Evolutionary conservation across 1,284 basidiomycete species (phyloP).

Genomic region (Erythrobasidium hasegawianum): DNA sequence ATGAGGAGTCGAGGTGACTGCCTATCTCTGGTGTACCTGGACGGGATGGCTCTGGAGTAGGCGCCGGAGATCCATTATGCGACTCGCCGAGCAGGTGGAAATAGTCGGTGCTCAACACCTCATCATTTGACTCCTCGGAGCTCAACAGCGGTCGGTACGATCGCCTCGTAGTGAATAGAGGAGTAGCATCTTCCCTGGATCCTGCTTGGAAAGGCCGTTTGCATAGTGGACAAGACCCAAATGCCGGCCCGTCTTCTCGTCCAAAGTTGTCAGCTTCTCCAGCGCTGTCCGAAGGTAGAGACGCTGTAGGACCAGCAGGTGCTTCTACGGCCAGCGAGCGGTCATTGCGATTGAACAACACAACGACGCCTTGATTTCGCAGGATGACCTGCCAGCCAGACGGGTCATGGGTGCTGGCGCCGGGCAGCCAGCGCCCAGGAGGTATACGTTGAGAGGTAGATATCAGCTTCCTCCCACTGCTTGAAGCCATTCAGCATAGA

Average conservation of each 20-base stretch:
- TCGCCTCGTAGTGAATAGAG: neutral
- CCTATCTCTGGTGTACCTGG: slow-evolving; percentile 31
- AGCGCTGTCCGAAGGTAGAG: neutral
- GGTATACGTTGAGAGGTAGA: neutral
- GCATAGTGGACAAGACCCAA: slow-evolving; percentile 19
- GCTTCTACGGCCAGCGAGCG: slow-evolving; percentile 18
- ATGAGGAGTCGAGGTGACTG: slow-evolving; percentile 3
- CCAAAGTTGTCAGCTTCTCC: neutral
- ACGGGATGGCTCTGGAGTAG: slow-evolving; percentile 20
- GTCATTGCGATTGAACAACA: slow-evolving; percentile 26
- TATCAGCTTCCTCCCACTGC: slow-evolving; percentile 1
- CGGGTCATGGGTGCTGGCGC: neutral
- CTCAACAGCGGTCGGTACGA: neutral
- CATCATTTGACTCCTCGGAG: neutral
- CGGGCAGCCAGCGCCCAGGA: neutral
- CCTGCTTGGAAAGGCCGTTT: slow-evolving; percentile 13
- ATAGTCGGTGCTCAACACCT: slow-evolving; percentile 29
- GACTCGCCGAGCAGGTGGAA: slow-evolving; percentile 22
- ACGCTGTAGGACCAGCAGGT: neutral
- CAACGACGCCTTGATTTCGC: slow-evolving; percentile 20
- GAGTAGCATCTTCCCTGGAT: neutral
- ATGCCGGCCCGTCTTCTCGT: neutral
- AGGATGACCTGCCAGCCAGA: slow-evolving; percentile 32
- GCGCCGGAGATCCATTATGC: slow-evolving; percentile 5
- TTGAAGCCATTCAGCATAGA: neutral